phyloP scores from a whole-genome alignment of 306 rosid genomes.

The Albizia julibrissin region DNA sequence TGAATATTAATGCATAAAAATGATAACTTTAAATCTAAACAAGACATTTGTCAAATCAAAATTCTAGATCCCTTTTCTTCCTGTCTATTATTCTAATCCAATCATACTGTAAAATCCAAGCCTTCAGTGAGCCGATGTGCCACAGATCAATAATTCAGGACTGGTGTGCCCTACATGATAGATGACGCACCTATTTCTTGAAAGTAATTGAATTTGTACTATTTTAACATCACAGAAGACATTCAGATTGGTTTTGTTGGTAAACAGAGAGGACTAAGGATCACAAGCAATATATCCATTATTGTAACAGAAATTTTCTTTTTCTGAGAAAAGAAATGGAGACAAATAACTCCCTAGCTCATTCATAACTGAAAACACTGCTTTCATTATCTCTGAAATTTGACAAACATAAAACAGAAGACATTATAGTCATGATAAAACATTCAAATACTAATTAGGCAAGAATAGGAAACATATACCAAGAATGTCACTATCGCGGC shows the following conservation, averaged over 20 bases:
- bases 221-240: background rate
- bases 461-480: conserved; percentile 5
- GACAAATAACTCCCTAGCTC: background rate
- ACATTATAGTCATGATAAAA: background rate
- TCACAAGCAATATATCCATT: background rate
- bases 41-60: background rate
- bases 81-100: background rate
- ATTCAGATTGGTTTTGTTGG: background rate
- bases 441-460: conserved; percentile 14
- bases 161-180: background rate
- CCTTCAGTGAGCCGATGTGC: background rate
- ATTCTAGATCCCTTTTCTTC: background rate
- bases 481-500: conserved; percentile 44
- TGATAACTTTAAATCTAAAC: background rate
- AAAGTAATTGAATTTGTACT: background rate
- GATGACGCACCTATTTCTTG: background rate
- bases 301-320: background rate
- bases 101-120: background rate
- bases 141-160: background rate
- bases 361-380: background rate
- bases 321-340: background rate
- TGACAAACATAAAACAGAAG: conserved; percentile 12
- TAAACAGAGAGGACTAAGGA: background rate
- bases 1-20: background rate
- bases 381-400: background rate